phyloP scores from a whole-genome alignment of 441 rosid species.

The Mallotus repandus region DNA sequence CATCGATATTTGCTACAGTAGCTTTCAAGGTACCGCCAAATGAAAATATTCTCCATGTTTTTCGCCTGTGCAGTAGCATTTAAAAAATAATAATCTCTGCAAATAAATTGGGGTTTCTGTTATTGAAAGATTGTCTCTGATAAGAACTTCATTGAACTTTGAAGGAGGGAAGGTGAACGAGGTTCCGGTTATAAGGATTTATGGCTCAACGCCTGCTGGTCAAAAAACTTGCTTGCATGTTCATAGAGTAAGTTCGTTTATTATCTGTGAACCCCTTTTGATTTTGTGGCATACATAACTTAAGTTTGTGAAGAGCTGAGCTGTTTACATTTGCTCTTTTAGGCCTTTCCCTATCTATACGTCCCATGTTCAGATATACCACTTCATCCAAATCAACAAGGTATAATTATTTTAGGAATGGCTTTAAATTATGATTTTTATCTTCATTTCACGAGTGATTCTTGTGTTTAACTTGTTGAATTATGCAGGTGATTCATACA shows the following conservation, averaged over 20 bases:
- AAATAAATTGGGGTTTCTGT: neutral
- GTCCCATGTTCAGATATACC: slow-evolving; percentile 72
- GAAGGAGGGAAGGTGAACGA: slow-evolving; percentile 80
- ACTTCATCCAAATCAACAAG: slow-evolving; percentile 41
- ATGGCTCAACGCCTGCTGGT: slow-evolving; percentile 91
- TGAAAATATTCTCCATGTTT: no score
- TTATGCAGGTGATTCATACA: slow-evolving; percentile 51
- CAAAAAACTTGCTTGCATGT: slow-evolving; percentile 94
- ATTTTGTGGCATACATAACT: neutral
- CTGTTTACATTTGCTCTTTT: slow-evolving; percentile 27
- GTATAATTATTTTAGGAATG: slow-evolving; percentile 32
- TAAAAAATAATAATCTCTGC: no score
- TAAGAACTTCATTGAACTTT: slow-evolving; percentile 4
- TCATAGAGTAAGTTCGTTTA: slow-evolving; percentile 49
- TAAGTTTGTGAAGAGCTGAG: slow-evolving; percentile 4
- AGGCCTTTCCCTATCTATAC: slow-evolving; percentile 93
- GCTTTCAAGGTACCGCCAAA: slow-evolving; percentile 61
- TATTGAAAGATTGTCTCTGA: neutral
- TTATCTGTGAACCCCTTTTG: neutral
- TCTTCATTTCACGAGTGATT: neutral
- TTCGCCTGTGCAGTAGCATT: no score
- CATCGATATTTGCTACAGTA: slow-evolving; percentile 72
- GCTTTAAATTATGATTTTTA: neutral
- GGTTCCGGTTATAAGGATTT: slow-evolving; percentile 85
- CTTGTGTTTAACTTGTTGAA: slow-evolving; percentile 20